Evolutionary conservation across 179 eudicot genomes (phyloP), one percentile per base, ranked within the genome.

Genomic region (Camellia oleifera): DNA sequence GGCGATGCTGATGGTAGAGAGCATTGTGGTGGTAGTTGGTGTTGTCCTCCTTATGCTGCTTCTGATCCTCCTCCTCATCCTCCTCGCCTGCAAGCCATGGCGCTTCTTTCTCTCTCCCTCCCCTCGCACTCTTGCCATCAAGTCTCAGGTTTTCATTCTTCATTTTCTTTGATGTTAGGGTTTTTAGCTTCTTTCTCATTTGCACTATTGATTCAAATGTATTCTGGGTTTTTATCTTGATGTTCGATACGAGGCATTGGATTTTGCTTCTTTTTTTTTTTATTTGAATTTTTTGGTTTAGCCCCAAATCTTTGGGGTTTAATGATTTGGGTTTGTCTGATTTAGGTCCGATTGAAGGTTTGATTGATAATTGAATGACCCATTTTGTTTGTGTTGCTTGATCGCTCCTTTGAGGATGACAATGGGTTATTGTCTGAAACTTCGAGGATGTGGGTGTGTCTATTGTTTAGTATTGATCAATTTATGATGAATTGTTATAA

Each of bases 31-130:
- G 68, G 42, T 81, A 8, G 77, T 44, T 44, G 74, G 66, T 64
- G 60, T 80, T 52, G 13, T 85, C 74, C 71, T 84, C 75, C 78
- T 88, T 78, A 82, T 91, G 89, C 83, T 92, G 9, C 80, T 94
- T 46, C 82, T 91, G 48, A 75, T 91, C 69, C 69, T 92, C 74
- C 14, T 91, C 64, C 82, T 91, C 75, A 26, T 89, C 81, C 46
- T 89, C 80, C 75, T 93, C 76, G 90, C 90, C 76, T 94, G 90
- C 80, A 94, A 90, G 83, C 98, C 98, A 83, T 94, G 98, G 97
- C 96, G 97, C 67, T 81, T 84, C 62, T 84, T 94, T 78, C 80
- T 80, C 63, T 77, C 83, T 56, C 44, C 74, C 69, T 42, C 82
- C 71, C 70, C 83, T 17, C 86, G 79, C 64, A 26, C 84, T 57